phyloP scores from a whole-genome alignment of 139 green algal genomes.

The Diplosphaera chodatii region DNA sequence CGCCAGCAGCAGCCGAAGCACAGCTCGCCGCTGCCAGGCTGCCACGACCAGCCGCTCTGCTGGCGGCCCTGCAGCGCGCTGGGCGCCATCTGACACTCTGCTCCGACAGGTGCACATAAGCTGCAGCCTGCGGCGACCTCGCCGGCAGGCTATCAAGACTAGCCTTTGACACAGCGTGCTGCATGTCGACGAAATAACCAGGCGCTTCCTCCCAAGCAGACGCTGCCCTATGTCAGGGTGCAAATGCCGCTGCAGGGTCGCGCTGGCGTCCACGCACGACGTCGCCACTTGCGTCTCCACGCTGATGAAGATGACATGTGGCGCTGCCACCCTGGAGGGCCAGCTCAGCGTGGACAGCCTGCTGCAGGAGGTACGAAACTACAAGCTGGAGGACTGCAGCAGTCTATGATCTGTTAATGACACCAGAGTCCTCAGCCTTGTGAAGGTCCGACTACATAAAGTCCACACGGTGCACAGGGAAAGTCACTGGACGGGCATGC shows the following conservation, averaged over 20 bases:
- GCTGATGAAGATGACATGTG: background rate
- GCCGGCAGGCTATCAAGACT: no score
- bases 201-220: no score
- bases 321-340: background rate
- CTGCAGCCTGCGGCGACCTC: no score
- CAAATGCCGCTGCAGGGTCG: background rate
- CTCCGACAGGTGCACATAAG: background rate
- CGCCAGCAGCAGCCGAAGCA: no score
- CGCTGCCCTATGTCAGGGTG: no score
- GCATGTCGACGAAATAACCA: no score
- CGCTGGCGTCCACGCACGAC: background rate
- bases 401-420: no score
- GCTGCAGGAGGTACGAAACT: background rate
- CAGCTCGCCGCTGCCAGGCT: background rate
- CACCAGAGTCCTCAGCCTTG: no score
- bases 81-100: background rate
- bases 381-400: no score
- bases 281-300: background rate
- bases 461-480: no score
- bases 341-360: background rate
- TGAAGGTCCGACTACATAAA: no score
- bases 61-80: background rate
- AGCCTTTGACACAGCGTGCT: no score
- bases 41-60: background rate
- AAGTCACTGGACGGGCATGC: background rate